Evolutionary conservation across 129 eudicot genomes (phyloP).

Genomic region (Apium graveolens): DNA sequence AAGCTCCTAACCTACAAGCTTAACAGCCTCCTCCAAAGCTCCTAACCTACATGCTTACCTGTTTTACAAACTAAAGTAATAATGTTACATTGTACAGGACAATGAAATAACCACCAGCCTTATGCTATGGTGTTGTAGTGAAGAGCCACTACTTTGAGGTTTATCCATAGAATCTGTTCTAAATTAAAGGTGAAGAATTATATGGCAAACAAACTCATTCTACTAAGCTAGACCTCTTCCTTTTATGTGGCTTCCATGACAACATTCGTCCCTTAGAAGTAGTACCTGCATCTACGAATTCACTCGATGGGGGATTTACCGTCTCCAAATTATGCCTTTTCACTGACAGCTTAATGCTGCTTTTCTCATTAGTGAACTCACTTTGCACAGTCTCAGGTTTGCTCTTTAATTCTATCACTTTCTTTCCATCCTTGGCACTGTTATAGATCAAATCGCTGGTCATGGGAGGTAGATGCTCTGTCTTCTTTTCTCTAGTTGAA

Average conservation of each 20-base stretch:
- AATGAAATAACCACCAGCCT: background rate
- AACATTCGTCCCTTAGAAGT: constrained; percentile 27
- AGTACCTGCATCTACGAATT: constrained; percentile 27
- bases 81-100: background rate
- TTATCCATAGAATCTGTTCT: background rate
- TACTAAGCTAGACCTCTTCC: constrained; percentile 54
- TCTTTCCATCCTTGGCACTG: constrained; percentile 24
- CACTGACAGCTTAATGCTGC: constrained; percentile 19
- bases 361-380: constrained; percentile 40
- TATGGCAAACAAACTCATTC: background rate
- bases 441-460: constrained; percentile 13
- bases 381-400: constrained; percentile 31
- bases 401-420: constrained; percentile 28
- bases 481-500: constrained; percentile 28
- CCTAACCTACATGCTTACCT: background rate
- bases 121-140: background rate
- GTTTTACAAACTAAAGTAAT: background rate
- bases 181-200: background rate
- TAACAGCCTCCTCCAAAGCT: constrained; percentile 1
- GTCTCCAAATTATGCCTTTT: constrained; percentile 27
- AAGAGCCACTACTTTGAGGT: background rate
- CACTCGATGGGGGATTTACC: constrained; percentile 26
- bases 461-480: constrained; percentile 14
- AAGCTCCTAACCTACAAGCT: constrained; percentile 3
- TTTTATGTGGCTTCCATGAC: constrained; percentile 73